Evolutionary conservation across 768 basidiomycete genomes (phyloP).

Genomic region (Termitomyces sp.): DNA sequence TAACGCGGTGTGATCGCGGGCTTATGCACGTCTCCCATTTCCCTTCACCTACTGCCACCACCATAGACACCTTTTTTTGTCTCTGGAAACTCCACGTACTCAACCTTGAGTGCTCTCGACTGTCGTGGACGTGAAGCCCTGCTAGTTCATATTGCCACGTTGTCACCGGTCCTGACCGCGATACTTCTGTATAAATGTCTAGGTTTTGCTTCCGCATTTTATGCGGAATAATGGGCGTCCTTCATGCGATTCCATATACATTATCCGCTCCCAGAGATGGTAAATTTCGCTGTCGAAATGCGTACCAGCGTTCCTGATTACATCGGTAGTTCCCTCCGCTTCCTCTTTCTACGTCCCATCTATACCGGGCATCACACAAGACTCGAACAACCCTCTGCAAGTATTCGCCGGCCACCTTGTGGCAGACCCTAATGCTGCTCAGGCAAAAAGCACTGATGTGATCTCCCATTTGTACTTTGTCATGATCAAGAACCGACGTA

Average conservation of each 20-base stretch:
- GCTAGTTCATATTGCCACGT: not conserved
- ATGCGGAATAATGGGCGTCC: conserved; percentile 11
- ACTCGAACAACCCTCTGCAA: conserved; percentile 63
- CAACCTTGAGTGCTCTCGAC: not conserved
- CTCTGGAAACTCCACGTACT: not conserved
- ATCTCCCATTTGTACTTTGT: conserved; percentile 85
- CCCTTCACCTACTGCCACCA: not conserved
- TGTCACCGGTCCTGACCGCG: not conserved
- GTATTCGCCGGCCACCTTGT: conserved; percentile 82
- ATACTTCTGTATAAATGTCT: conserved; percentile 3
- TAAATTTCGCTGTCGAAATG: conserved; percentile 18
- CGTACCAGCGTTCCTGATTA: not conserved
- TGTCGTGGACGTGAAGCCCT: not conserved
- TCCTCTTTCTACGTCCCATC: conserved; percentile 78
- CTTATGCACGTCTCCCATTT: not conserved
- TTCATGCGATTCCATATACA: conserved; percentile 7
- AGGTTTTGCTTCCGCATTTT: conserved; percentile 6
- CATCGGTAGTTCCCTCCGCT: conserved; percentile 59
- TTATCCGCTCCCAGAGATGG: conserved; percentile 33
- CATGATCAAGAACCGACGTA: conserved; percentile 78
- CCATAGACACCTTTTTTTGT: not conserved
- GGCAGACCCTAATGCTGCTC: conserved; percentile 61
- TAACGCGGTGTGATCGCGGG: conserved; percentile 1
- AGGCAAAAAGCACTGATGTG: conserved; percentile 49
- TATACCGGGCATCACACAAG: conserved; percentile 73